A percentile compares a stretch with the other conserved stretches of the same genome.
phyloP scores from a whole-genome alignment of 1,284 basidiomycete genomes.

The Phlebopus sp. region DNA sequence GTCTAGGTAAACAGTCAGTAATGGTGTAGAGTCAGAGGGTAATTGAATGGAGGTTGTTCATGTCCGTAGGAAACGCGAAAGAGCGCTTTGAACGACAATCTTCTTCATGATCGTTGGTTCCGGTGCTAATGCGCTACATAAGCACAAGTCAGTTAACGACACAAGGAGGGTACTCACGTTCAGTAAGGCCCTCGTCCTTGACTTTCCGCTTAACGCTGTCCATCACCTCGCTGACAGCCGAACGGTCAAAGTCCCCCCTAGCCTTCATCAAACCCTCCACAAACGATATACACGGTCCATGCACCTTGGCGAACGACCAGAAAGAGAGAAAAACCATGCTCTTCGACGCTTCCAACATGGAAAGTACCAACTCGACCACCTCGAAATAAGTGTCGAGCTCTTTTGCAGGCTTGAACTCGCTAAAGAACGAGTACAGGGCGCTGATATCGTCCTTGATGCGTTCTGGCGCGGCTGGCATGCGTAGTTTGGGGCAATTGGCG shows the following conservation, averaged over 20 bases:
- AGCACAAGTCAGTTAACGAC: slow-evolving; percentile 2
- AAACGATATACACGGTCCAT: slow-evolving; percentile 91
- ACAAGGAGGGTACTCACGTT: slow-evolving; percentile 61
- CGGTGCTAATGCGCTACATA: slow-evolving; percentile 43
- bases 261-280: slow-evolving; percentile 89
- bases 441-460: slow-evolving; percentile 82
- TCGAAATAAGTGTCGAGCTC: slow-evolving; percentile 86
- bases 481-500: slow-evolving; percentile 82
- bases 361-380: slow-evolving; percentile 82
- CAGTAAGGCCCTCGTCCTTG: slow-evolving; percentile 79
- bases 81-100: slow-evolving; percentile 69
- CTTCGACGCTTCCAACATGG: slow-evolving; percentile 86
- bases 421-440: slow-evolving; percentile 80
- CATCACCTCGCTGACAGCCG: slow-evolving; percentile 88
- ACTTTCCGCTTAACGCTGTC: slow-evolving; percentile 92
- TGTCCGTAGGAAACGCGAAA: slow-evolving; percentile 61
- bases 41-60: slow-evolving; percentile 14
- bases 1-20: slow-evolving; percentile 1
- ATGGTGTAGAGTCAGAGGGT: slow-evolving; percentile 5
- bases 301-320: slow-evolving; percentile 93
- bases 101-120: slow-evolving; percentile 88
- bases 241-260: slow-evolving; percentile 87
- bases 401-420: slow-evolving; percentile 71
- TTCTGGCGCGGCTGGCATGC: slow-evolving; percentile 82
- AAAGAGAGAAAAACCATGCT: slow-evolving; percentile 94